Percentiles rank a stretch among this genome's conserved stretches.
Conservation (phyloP, 805 yeast genomes). For the Saccharomycopsis sp. region DNA sequence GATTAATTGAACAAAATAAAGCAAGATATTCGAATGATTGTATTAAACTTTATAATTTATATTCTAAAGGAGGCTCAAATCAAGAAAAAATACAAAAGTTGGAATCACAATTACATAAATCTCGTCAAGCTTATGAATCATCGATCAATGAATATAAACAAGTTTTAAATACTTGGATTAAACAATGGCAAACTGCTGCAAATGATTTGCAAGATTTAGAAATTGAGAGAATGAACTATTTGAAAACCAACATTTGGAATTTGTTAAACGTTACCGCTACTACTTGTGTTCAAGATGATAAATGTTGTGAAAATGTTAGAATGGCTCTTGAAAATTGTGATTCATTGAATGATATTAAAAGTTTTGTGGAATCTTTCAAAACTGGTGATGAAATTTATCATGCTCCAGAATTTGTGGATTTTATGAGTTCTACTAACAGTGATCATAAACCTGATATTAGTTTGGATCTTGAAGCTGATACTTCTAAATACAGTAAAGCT, state of each 20-base stretch:
- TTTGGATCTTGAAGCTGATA: neutral
- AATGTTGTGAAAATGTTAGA: slow-evolving; percentile 63
- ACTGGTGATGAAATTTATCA: slow-evolving; percentile 53
- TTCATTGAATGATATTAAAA: neutral
- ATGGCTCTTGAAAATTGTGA: slow-evolving; percentile 58
- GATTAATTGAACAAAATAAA: slow-evolving; percentile 30
- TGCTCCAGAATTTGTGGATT: slow-evolving; percentile 59
- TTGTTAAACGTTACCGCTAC: slow-evolving; percentile 67
- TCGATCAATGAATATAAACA: slow-evolving; percentile 44
- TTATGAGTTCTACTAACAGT: slow-evolving; percentile 19
- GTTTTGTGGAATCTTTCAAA: slow-evolving; percentile 24
- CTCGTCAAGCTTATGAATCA: slow-evolving; percentile 33
- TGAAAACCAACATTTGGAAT: slow-evolving; percentile 68
- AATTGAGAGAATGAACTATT: slow-evolving; percentile 57
- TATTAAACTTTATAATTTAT: slow-evolving; percentile 50
- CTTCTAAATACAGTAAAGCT: slow-evolving; percentile 4
- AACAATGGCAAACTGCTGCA: slow-evolving; percentile 62
- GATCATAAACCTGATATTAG: neutral
- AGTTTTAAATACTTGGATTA: slow-evolving; percentile 50
- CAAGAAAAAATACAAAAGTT: slow-evolving; percentile 37
- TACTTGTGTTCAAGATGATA: slow-evolving; percentile 70
- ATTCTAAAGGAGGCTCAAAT: slow-evolving; percentile 38
- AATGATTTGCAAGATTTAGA: slow-evolving; percentile 58
- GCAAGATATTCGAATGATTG: slow-evolving; percentile 45
- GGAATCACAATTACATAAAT: slow-evolving; percentile 24